phyloP scores from a whole-genome alignment of 2,329 filamentous ascomycete species.

The Blastomyces emzantsi region DNA sequence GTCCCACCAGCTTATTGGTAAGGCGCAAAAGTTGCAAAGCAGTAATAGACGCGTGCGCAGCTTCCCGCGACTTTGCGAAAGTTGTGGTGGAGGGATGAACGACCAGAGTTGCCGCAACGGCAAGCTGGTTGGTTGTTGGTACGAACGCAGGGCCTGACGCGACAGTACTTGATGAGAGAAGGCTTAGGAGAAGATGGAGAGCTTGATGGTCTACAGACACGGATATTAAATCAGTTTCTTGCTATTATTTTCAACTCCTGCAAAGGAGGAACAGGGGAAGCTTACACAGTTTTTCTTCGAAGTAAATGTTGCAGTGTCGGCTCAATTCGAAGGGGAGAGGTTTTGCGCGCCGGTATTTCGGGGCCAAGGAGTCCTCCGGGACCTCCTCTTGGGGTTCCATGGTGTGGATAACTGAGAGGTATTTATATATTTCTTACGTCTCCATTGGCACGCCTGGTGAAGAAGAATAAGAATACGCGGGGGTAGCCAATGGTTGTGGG shows the following conservation, averaged over 20 bases:
- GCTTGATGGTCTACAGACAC: constrained; percentile 44
- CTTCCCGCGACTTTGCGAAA: constrained; percentile 53
- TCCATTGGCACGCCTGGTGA: neutral
- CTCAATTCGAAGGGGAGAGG: constrained; percentile 55
- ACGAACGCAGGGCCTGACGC: constrained; percentile 47
- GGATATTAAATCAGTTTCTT: neutral
- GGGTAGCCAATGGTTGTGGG: neutral
- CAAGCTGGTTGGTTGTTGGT: constrained; percentile 63
- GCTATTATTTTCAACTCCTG: neutral
- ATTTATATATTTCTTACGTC: neutral
- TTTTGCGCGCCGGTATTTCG: constrained; percentile 45
- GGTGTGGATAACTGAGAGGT: neutral
- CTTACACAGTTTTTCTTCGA: constrained; percentile 66
- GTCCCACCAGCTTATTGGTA: constrained; percentile 56
- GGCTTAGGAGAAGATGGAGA: constrained; percentile 52
- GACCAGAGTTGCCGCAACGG: constrained; percentile 69
- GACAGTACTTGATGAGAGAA: constrained; percentile 26
- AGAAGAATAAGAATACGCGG: neutral
- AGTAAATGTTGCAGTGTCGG: constrained; percentile 59
- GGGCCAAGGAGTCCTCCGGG: neutral
- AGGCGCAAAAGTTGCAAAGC: constrained; percentile 63
- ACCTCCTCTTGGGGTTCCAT: constrained; percentile 5
- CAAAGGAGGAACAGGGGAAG: constrained; percentile 13
- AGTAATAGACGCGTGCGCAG: constrained; percentile 53
- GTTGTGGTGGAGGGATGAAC: constrained; percentile 74